phyloP scores from a whole-genome alignment of 306 rosid species.

The Quercus ilex region DNA sequence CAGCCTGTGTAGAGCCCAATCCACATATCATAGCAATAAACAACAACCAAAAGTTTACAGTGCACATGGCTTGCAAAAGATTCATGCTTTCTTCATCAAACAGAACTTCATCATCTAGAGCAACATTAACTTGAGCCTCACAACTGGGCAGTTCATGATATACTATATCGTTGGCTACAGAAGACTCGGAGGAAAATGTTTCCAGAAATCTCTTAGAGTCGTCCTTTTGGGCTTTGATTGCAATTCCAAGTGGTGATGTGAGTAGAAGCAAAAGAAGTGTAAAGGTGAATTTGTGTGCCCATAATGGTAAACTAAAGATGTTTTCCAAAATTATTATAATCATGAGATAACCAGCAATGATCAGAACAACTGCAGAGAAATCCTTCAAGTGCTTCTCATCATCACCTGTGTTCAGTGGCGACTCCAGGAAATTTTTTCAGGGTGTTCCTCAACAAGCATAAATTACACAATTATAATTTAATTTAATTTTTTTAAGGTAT shows the following conservation, averaged over 20 bases:
- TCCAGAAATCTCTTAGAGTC: slow-evolving; percentile 7
- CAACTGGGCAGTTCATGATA: slow-evolving; percentile 39
- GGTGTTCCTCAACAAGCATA: too few relatives aligned
- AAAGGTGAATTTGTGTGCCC: slow-evolving; percentile 36
- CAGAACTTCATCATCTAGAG: slow-evolving; percentile 13
- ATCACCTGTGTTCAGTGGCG: slow-evolving; percentile 13
- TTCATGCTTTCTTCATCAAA: slow-evolving; percentile 44
- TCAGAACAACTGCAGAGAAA: slow-evolving; percentile 49
- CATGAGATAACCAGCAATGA: slow-evolving; percentile 64
- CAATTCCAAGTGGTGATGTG: slow-evolving; percentile 61
- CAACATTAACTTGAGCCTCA: neutral
- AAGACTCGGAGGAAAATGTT: neutral
- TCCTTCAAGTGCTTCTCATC: slow-evolving; percentile 61
- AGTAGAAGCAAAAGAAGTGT: slow-evolving; percentile 51
- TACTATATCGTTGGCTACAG: slow-evolving; percentile 16
- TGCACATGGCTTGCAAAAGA: slow-evolving; percentile 52
- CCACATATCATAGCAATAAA: slow-evolving; percentile 70
- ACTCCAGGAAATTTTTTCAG: too few relatives aligned
- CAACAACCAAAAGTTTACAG: slow-evolving; percentile 73
- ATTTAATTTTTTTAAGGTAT: too few relatives aligned
- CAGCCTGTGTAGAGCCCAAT: slow-evolving; percentile 78
- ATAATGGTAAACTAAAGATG: slow-evolving; percentile 36
- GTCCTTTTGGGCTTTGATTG: slow-evolving; percentile 49
- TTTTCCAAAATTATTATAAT: slow-evolving; percentile 49
- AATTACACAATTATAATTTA: too few relatives aligned